A percentile compares a stretch with the other conserved stretches of the same genome.
Conservation (phyloP, 2,329 filamentous ascomycete genomes). For the Coccinonectria pachysandricola region DNA sequence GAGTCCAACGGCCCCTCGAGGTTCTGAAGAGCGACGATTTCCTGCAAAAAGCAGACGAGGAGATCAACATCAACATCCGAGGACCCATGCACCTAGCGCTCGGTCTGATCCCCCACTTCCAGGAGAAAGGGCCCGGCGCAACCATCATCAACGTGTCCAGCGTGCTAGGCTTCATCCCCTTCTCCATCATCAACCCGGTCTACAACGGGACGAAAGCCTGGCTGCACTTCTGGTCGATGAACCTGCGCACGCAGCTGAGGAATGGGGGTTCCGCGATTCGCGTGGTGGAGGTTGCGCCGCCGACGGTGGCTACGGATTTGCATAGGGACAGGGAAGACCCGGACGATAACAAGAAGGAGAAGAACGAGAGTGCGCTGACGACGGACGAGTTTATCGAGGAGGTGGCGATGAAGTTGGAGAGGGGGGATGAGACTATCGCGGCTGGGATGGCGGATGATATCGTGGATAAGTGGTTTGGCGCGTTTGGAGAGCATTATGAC, state of each 20-base stretch:
- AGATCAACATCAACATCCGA: slow-evolving; percentile 48
- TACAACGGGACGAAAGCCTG: slow-evolving; percentile 52
- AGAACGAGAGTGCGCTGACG: slow-evolving; percentile 31
- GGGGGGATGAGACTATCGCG: slow-evolving; percentile 36
- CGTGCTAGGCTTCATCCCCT: slow-evolving; percentile 41
- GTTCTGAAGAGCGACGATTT: slow-evolving; percentile 32
- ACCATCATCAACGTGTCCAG: slow-evolving; percentile 45
- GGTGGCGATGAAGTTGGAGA: slow-evolving; percentile 32
- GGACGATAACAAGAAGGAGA: slow-evolving; percentile 48
- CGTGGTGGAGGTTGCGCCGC: slow-evolving; percentile 46
- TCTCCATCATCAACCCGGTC: slow-evolving; percentile 43
- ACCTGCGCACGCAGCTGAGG: slow-evolving; percentile 39
- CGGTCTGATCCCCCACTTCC: slow-evolving; percentile 38
- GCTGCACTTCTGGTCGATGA: slow-evolving; percentile 47
- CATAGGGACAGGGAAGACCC: slow-evolving; percentile 45
- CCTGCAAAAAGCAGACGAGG: slow-evolving; percentile 40
- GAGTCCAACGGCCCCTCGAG: slow-evolving; percentile 44
- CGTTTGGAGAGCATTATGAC: slow-evolving; percentile 23
- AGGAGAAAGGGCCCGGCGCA: slow-evolving; percentile 26
- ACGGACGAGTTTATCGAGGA: slow-evolving; percentile 45
- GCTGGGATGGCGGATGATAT: slow-evolving; percentile 31
- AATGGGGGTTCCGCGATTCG: slow-evolving; percentile 28
- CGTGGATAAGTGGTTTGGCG: slow-evolving; percentile 33
- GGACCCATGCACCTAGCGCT: slow-evolving; percentile 47
- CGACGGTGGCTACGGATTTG: slow-evolving; percentile 42